Conservation (phyloP, 192 early-diverging fungal species). For the Radiomyces spectabilis region DNA sequence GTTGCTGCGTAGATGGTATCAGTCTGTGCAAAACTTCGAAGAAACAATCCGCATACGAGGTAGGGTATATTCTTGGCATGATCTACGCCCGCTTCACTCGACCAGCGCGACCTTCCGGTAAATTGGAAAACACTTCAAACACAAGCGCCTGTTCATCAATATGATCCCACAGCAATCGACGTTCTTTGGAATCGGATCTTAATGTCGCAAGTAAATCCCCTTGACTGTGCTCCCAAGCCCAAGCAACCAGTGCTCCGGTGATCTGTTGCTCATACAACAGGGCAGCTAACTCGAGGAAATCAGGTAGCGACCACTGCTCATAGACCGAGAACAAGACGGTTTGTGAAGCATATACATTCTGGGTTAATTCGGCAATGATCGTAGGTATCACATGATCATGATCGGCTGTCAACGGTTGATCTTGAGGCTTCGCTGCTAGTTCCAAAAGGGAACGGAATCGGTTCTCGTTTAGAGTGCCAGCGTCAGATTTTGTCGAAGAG, state of each 20-base stretch:
- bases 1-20: too few relatives aligned
- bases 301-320: background rate
- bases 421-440: background rate
- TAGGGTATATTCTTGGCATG: too few relatives aligned
- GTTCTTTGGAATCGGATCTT: background rate
- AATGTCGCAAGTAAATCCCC: background rate
- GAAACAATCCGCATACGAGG: too few relatives aligned
- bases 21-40: too few relatives aligned
- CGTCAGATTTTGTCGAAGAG: background rate
- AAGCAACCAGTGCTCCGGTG: slow-evolving; percentile 10
- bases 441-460: background rate
- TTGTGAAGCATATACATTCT: slow-evolving; percentile 18
- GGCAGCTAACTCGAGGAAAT: slow-evolving; percentile 4
- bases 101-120: too few relatives aligned
- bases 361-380: slow-evolving; percentile 4
- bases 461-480: background rate
- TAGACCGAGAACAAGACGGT: slow-evolving; percentile 6
- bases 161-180: background rate
- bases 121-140: slow-evolving; percentile 19
- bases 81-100: too few relatives aligned
- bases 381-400: slow-evolving; percentile 21
- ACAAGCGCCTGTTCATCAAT: slow-evolving; percentile 17
- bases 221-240: slow-evolving; percentile 15
- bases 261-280: slow-evolving; percentile 1
- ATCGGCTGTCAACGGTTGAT: background rate